A percentile compares a stretch with the other conserved stretches of the same genome.
Evolutionary conservation across 2,329 filamentous ascomycete species (phyloP).

Genomic region (Ophiostoma sp.): DNA sequence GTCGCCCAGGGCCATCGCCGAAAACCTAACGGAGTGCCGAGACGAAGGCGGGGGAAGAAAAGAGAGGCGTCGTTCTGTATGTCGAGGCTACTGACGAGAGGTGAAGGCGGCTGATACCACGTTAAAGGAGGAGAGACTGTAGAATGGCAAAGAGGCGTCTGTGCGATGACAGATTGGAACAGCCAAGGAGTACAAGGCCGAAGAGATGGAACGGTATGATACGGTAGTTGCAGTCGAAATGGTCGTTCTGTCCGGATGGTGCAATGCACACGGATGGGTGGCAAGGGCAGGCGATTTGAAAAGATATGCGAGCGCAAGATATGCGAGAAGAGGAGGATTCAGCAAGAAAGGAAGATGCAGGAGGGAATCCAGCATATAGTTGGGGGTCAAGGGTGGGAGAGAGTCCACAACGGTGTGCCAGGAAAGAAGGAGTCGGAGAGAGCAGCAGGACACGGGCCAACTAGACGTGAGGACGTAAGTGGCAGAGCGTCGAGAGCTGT

Average conservation of each 20-base stretch:
- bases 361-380: constrained; percentile 6
- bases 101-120: constrained; percentile 5
- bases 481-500: not conserved
- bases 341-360: not conserved
- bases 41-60: not conserved
- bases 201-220: constrained; percentile 5
- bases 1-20: constrained; percentile 28
- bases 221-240: constrained; percentile 9
- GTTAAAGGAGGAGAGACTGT: not conserved
- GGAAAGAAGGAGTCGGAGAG: not conserved
- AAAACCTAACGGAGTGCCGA: constrained; percentile 16
- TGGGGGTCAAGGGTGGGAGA: constrained; percentile 3
- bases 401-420: not conserved
- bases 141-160: not conserved
- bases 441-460: not conserved
- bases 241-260: not conserved
- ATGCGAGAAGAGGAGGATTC: too few species aligned
- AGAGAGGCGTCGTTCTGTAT: not conserved
- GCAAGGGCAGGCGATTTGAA: not conserved
- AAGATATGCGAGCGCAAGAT: not conserved
- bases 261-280: not conserved
- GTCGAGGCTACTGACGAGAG: not conserved
- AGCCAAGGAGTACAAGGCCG: not conserved
- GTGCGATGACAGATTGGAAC: not conserved
- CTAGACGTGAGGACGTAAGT: constrained; percentile 3